Base-by-base conservation (phyloP, 2,329 filamentous ascomycete genomes). In the Aspergillus glaucus region DNA sequence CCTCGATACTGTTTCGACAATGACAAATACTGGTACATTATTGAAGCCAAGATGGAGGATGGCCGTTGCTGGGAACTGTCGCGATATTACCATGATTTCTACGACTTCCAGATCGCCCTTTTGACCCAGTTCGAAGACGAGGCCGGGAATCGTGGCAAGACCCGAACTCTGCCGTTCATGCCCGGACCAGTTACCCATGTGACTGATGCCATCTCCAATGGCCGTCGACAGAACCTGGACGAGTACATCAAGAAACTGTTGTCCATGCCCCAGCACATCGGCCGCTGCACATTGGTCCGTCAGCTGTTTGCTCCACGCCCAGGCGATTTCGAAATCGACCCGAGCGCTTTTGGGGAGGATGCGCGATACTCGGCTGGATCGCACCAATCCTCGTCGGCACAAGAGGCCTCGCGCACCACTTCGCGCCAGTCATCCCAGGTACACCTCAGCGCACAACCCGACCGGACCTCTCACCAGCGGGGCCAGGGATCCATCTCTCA, bases 1-100 rank as follows among this genome's bases (percentile, higher is more conserved):
- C 91, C 92, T 14, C 81, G 89, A 53, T 97, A 95, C 72, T 95
- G 89, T 68, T 97, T 94, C 63, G 89, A 90, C 51, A 92, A 97
- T 64, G 91, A 96, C 59, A 96, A 96, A 68, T 97, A 97, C 70
- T 97, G 93, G 89, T 98, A 97, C 63, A 88, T 96, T 47, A 92
- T 98, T 50, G 91, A 96, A 67, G 89, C 88, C 21, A 80, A 85
- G 60, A 81, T 97, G 68, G 89, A 95, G 63, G 91, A 97, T 64
- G 91, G 90, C 43, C 81, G 88, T 43, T 85, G 88, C 63, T 97
- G 91, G 90, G 91, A 96, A 65, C 75, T 98, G 44, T 92, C 89
- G 36, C 84, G 93, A 54, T 93, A 95, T 64, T 98, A 98, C 64
- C 90, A 97, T 68, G 93, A 97, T 72, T 98, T 98, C 65, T 98